Percentiles rank a stretch among this genome's conserved stretches.
Conservation (phyloP, 2,329 filamentous ascomycete species). For the Diaporthe vaccinii region DNA sequence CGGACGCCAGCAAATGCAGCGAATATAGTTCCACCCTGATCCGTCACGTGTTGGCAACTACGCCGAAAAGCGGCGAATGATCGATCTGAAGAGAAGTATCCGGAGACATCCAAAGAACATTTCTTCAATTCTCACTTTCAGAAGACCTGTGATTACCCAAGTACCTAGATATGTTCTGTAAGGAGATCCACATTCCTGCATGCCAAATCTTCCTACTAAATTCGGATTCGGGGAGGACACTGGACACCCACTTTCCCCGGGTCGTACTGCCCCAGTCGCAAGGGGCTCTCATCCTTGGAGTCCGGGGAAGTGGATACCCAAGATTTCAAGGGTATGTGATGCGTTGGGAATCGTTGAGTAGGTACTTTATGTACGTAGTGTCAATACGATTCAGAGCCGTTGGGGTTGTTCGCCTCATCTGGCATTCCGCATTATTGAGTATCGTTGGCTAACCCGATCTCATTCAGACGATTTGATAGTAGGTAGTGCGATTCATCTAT, state of each 20-base stretch:
- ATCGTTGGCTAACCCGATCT: neutral
- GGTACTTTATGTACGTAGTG: slow-evolving; percentile 1
- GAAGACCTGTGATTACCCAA: neutral
- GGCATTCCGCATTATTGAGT: neutral
- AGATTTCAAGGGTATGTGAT: neutral
- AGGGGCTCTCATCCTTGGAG: neutral
- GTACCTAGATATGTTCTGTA: neutral
- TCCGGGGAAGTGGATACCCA: slow-evolving; percentile 7
- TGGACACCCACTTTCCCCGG: slow-evolving; percentile 7
- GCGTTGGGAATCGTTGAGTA: neutral
- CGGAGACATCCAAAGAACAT: slow-evolving; percentile 10
- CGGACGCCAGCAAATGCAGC: neutral
- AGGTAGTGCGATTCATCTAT: neutral
- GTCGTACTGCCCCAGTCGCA: neutral
- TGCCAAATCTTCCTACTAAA: neutral
- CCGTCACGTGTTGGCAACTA: slow-evolving; percentile 11
- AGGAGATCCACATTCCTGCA: slow-evolving; percentile 13
- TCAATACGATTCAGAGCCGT: neutral
- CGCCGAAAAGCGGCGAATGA: slow-evolving; percentile 3
- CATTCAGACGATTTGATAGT: neutral
- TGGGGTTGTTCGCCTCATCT: neutral
- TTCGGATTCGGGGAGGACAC: neutral
- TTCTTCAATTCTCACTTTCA: neutral
- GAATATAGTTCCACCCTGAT: slow-evolving; percentile 15
- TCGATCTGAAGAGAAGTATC: neutral